A percentile compares a stretch with the other conserved stretches of the same genome.
phyloP scores from a whole-genome alignment of 1,284 basidiomycete genomes.

The Athelia psychrophila region DNA sequence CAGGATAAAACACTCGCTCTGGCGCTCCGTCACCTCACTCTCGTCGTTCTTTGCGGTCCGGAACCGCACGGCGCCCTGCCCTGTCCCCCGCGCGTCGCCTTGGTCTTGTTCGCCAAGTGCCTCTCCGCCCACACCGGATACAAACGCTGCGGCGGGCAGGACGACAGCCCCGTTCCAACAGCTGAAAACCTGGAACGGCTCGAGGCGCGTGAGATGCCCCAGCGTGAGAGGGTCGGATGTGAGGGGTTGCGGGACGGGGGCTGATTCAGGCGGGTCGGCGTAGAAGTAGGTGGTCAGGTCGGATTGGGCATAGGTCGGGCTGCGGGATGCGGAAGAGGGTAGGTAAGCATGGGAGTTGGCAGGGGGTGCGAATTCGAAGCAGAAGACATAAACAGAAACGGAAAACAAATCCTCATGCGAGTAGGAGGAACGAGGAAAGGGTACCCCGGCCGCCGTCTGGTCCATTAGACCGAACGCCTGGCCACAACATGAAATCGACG shows the following conservation, averaged over 20 bases:
- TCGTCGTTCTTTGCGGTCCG: conserved; percentile 13
- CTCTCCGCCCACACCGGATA: too few species aligned
- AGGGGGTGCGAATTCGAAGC: not conserved
- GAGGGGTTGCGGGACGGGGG: conserved; percentile 17
- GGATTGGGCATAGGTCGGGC: conserved; percentile 11
- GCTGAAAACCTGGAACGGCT: conserved; percentile 39
- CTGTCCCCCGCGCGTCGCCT: too few species aligned
- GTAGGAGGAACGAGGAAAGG: too few species aligned
- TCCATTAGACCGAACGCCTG: too few species aligned
- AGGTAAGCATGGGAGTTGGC: not conserved
- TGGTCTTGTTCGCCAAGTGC: too few species aligned
- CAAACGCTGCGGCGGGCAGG: conserved; percentile 22
- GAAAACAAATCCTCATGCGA: too few species aligned
- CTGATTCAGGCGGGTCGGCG: conserved; percentile 5
- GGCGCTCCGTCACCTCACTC: conserved; percentile 24
- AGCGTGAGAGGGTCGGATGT: conserved; percentile 23
- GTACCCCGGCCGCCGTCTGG: too few species aligned
- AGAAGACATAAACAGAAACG: too few species aligned
- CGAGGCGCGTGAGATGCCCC: conserved; percentile 21
- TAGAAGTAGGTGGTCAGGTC: conserved; percentile 10
- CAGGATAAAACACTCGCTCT: conserved; percentile 31
- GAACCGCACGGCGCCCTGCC: too few species aligned
- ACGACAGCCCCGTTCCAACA: conserved; percentile 32
- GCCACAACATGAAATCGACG: too few species aligned
- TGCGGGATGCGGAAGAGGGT: too few species aligned